Conservation (phyloP, 495 filamentous ascomycete species). For the Penicillium psychrofluorescens region DNA sequence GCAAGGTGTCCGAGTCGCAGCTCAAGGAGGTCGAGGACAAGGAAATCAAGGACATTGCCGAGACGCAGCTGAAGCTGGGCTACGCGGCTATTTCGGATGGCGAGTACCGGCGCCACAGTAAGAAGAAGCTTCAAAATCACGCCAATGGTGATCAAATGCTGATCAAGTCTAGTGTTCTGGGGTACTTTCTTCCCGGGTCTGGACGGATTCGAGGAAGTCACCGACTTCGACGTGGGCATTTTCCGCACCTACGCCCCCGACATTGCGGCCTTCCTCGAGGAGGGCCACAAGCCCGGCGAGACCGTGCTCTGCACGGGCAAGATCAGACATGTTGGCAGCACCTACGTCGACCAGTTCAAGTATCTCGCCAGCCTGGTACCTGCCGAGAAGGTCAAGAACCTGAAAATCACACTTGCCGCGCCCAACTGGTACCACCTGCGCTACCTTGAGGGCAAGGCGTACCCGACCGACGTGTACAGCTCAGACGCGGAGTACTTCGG, state of each 20-base stretch:
- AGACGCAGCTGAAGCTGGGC: constrained; percentile 58
- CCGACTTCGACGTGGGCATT: constrained; percentile 49
- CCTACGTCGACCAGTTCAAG: constrained; percentile 59
- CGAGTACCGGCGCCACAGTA: constrained; percentile 65
- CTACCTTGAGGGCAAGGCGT: constrained; percentile 62
- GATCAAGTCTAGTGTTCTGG: constrained; percentile 47
- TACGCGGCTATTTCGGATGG: constrained; percentile 65
- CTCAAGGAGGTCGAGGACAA: constrained; percentile 52
- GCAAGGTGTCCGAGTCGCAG: constrained; percentile 28
- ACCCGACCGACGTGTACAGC: constrained; percentile 55
- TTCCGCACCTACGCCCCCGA: constrained; percentile 75
- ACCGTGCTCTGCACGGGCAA: constrained; percentile 67
- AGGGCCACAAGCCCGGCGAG: constrained; percentile 67
- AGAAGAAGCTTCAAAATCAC: constrained; percentile 11
- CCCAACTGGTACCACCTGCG: constrained; percentile 71
- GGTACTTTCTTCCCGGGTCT: constrained; percentile 72
- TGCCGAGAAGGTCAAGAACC: constrained; percentile 50
- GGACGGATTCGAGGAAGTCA: constrained; percentile 59
- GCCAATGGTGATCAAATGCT: background rate
- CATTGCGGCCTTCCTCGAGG: constrained; percentile 64
- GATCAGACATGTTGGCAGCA: constrained; percentile 58
- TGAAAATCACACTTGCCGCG: constrained; percentile 68
- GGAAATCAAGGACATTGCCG: constrained; percentile 58
- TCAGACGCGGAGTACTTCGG: constrained; percentile 65
- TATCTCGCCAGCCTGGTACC: constrained; percentile 58